phyloP scores from a whole-genome alignment of 805 yeast genomes.

The Barnettozyma californica region DNA sequence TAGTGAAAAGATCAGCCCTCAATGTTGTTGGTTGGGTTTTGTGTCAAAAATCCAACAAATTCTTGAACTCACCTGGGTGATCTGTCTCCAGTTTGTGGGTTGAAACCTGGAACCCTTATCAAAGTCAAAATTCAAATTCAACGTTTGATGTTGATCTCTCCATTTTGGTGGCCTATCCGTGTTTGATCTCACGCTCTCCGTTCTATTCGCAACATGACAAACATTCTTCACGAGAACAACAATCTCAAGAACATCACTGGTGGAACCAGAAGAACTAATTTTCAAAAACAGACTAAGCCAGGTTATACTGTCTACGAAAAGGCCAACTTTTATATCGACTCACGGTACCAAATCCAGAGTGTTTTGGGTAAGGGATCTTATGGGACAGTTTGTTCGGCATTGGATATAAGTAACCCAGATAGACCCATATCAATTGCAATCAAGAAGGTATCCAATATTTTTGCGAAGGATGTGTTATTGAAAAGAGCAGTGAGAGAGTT shows the following conservation, averaged over 20 bases:
- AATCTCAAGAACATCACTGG: slow-evolving; percentile 9
- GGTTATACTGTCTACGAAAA: slow-evolving; percentile 39
- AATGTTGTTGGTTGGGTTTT: no score
- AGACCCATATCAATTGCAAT: slow-evolving; percentile 52
- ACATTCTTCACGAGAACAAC: slow-evolving; percentile 8
- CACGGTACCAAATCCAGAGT: slow-evolving; percentile 50
- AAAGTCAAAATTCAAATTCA: background rate
- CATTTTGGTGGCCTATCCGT: background rate
- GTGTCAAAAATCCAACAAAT: background rate
- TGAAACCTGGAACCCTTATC: background rate
- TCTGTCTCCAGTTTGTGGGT: background rate
- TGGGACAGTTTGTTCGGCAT: slow-evolving; percentile 78
- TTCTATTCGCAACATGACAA: slow-evolving; percentile 4
- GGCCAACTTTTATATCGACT: slow-evolving; percentile 57
- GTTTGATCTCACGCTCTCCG: background rate
- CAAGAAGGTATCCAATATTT: slow-evolving; percentile 72
- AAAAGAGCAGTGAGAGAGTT: slow-evolving; percentile 82
- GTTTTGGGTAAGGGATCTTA: slow-evolving; percentile 81
- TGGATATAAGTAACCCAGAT: slow-evolving; percentile 37
- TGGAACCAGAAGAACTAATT: slow-evolving; percentile 1
- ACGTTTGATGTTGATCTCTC: background rate
- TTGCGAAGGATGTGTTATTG: slow-evolving; percentile 58
- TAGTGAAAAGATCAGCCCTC: no score
- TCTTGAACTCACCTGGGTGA: background rate
- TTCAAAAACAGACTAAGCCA: slow-evolving; percentile 11